Base-by-base conservation (phyloP, 78 protist species). In the Tieghemostelium lacteum region DNA sequence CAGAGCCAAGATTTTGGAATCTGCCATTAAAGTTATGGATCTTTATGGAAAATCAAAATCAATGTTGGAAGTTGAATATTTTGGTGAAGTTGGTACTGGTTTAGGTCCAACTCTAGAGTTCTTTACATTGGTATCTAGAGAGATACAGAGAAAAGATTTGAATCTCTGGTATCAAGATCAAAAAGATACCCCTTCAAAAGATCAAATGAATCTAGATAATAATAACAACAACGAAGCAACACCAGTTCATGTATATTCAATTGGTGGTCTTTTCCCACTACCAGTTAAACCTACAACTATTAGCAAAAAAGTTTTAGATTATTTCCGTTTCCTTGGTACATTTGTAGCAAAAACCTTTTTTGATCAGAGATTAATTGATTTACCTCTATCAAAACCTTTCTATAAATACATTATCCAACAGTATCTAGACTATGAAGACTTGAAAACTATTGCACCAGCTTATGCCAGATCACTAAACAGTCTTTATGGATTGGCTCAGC, bases 101-200 rank as follows among this genome's bases (percentile, higher is more conserved):
- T 58, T 83, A 22, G 98, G 98, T 40, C 98, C 98, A 37, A 95
- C 98, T 33, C 86, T 93, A 17, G 98, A 96, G 61, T 96, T 96
- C 75, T 96, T 77, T 70, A 80, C 97, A 19, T 96, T 96, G 57
- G 98, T 95, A 28, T 87, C 96, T 17, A 85, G 58, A 26, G 96
- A 95, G 65, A 63, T 96, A 17, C 98, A 92, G 64, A n/a, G 69
- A 54, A 66, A 62, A 28, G 85, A 73, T 75, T 57, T 69, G 29
- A 57, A 66, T 29, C 67, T 93, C 17, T 93, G 95, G 95, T 71
- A 72, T 26, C 34, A 45, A 16, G 86, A 92, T 37, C 26, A 57
- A 1, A 72, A 49, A 17, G 42, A 22, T 4, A 16, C 26, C 3
- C 12, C 67, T 45, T n/a, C n/a, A n/a, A n/a, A n/a, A n/a, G n/a